Percentiles rank a stretch among this genome's conserved stretches.
phyloP scores from a whole-genome alignment of 371 early-diverging fungal genomes.

The Mucor indicus region DNA sequence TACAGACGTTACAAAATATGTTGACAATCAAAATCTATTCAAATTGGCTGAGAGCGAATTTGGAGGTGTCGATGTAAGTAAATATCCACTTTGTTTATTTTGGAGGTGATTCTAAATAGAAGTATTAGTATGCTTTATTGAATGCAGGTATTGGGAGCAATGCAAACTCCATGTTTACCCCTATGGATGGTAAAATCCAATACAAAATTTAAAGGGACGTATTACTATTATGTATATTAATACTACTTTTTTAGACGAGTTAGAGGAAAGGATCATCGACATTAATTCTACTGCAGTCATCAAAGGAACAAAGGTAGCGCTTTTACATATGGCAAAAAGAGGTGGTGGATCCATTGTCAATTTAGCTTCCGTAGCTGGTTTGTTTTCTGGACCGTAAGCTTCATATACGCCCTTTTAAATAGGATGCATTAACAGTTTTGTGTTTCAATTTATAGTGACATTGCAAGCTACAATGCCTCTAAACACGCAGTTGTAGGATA shows the following conservation, averaged over 20 bases:
- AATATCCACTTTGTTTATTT: background rate
- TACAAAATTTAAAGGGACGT: background rate
- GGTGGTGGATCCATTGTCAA: constrained; percentile 51
- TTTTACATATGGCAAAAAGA: constrained; percentile 34
- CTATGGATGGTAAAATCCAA: constrained; percentile 20
- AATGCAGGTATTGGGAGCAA: constrained; percentile 61
- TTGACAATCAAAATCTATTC: constrained; percentile 47
- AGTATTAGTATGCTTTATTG: constrained; percentile 10
- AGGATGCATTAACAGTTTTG: background rate
- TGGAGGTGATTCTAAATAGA: background rate
- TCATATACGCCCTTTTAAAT: background rate
- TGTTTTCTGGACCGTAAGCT: constrained; percentile 16
- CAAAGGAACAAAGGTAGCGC: constrained; percentile 44
- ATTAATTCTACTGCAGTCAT: constrained; percentile 69
- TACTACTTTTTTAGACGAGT: constrained; percentile 4
- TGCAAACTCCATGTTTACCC: constrained; percentile 22
- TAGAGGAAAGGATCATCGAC: constrained; percentile 50
- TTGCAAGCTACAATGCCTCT: constrained; percentile 71
- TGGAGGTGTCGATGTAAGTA: constrained; percentile 59
- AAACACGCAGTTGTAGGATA: constrained; percentile 92
- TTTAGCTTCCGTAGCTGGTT: constrained; percentile 32
- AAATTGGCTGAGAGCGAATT: constrained; percentile 47
- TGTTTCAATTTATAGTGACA: background rate
- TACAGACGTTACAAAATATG: constrained; percentile 61
- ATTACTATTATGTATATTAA: background rate